Base-by-base conservation (phyloP, 2,329 filamentous ascomycete genomes). In the Chalaropsis thielavioides region DNA sequence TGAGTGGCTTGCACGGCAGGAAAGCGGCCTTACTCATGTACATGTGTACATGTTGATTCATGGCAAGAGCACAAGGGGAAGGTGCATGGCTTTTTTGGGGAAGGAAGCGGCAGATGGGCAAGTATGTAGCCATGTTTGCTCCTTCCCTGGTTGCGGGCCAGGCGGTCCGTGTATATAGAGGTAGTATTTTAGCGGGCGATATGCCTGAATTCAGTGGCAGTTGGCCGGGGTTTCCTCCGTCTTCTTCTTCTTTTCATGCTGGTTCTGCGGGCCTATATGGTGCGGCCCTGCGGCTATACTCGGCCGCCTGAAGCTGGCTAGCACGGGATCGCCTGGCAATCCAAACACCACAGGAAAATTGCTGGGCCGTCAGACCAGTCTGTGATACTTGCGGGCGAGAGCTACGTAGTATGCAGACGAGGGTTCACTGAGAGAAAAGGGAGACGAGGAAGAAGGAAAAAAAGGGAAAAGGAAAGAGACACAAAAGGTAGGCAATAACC, bases 361-460 rank as follows among this genome's bases (percentile, higher is more conserved):
- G 22, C 51, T 49, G 19, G 44, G 8, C 11, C 19, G 44, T 10
- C 44, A n/a, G 19, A n/a, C 44, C 51, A 56, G 27, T 31, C 17
- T 56, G 51, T 31, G 51, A 31, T 35, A 56, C 51, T 56, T 56
- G 51, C 51, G 11, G 51, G 22, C 3, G 27, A 56, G 51, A 56
- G 51, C 51, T 56, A 56, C 51, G 51, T 56, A 56, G 51, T 56
- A 56, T 56, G 51, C 51, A 35, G 51, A 56, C 51, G 22, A 56
- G 27, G 27, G 49, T 22, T 56, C 22, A 56, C 19, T n/a, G 44
- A 17, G n/a, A 11, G 19, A 19, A 22, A 49, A 19, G 19, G 44
- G 44, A 19, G 17, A 8, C 17, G 13, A 17, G 2, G 27, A 31
- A 2, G 49, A 24, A 27, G 49, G 13, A 11, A 22, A 31, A n/a